phyloP scores from a whole-genome alignment of 106 monocot genomes.

The Dioscorea zingiberensis region DNA sequence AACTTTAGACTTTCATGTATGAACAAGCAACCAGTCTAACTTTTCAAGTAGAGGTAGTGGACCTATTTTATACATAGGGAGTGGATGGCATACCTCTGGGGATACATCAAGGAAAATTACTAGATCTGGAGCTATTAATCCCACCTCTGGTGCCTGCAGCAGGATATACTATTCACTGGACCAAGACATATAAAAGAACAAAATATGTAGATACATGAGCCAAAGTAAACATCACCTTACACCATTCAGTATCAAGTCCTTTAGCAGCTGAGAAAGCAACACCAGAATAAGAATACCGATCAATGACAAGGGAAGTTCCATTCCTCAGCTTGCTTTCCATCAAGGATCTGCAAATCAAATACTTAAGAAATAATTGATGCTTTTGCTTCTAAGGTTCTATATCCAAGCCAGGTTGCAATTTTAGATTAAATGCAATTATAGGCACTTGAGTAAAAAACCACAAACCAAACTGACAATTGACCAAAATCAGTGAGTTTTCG shows the following conservation, averaged over 20 bases:
- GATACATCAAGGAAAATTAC: constrained; percentile 82
- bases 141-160: constrained; percentile 78
- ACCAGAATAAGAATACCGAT: constrained; percentile 95
- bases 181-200: no score
- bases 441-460: no score
- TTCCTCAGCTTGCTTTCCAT: constrained; percentile 82
- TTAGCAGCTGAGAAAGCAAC: constrained; percentile 96
- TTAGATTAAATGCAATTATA: no score
- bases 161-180: neutral
- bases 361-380: neutral
- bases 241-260: constrained; percentile 89
- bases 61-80: no score
- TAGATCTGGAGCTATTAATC: constrained; percentile 89
- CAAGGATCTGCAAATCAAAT: constrained; percentile 36
- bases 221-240: constrained; percentile 46
- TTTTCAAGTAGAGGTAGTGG: no score
- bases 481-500: no score
- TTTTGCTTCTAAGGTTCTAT: neutral
- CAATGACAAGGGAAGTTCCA: constrained; percentile 80
- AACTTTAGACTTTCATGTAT: no score
- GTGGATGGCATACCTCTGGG: constrained; percentile 49
- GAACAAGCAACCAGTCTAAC: no score
- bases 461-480: no score
- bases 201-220: no score
- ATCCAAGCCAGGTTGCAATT: no score